Base-by-base conservation (phyloP, 164 flowering plant genomes). In the Dillenia suffruticosa region DNA sequence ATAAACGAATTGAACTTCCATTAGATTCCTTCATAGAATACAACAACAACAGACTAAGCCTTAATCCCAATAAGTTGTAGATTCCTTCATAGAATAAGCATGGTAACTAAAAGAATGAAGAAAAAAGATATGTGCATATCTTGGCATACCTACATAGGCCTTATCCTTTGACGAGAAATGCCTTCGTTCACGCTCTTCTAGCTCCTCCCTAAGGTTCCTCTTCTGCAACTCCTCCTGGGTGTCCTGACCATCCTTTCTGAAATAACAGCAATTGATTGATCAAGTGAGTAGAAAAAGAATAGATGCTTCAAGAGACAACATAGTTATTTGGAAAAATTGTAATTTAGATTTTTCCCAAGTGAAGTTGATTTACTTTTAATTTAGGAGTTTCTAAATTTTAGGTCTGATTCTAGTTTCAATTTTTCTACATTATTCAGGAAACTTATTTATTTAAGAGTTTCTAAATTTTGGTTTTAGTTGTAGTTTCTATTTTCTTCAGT, bases 241-340 rank as follows among this genome's bases (percentile, higher is more conserved):
- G 68, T 91, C 95, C 63, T 94, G 98, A 44, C 98, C 98, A 19
- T 94, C 98, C 75, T 69, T 89, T 64, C 98, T 93, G 81, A 11
- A 69, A 59, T 4, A n/a, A 67, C 22, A 59, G 6, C 22, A 67
- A n/a, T n/a, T n/a, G n/a, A 19, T 17, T 15, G 9, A 56, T 10
- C 11, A 32, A 49, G n/a, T 2, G 7, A 52, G 49, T 56, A 48
- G 50, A 9, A 10, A 10, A 46, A 2, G 15, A 64, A 8, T 16
- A 50, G 7, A 32, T 6, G 40, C 40, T 32, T 32, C 12, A 32
- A 32, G 40, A 32, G 40, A 6, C 40, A 32, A 32, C 6, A 32
- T 32, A 5, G 6, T 32, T 32, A 32, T 5, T 32, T 5, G 7
- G 40, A 32, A 32, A 32, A 32, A 32, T 32, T 32, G 6, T 32